Conservation (phyloP, 306 rosid species). For the Canavalia gladiata region DNA sequence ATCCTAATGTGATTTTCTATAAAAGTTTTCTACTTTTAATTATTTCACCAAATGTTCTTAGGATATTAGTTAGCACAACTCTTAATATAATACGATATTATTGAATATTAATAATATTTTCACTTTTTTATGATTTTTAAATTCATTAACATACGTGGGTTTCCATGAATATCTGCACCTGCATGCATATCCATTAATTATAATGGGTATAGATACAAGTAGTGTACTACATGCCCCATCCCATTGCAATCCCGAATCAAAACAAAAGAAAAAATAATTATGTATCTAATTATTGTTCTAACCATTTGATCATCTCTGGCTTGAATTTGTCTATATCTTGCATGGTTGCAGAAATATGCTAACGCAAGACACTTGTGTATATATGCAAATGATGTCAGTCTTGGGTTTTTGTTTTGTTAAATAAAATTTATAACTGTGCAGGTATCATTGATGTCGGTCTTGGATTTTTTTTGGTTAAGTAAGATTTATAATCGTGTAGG, state of each 20-base stretch:
- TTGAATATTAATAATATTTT: too few relatives aligned
- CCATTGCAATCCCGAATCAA: neutral
- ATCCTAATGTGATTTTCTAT: too few relatives aligned
- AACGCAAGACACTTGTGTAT: neutral
- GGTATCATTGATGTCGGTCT: constrained; percentile 59
- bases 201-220: too few relatives aligned
- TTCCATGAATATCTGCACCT: too few relatives aligned
- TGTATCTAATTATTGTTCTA: neutral
- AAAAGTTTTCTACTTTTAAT: too few relatives aligned
- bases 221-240: too few relatives aligned
- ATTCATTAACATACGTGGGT: too few relatives aligned
- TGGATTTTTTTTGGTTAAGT: neutral
- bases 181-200: too few relatives aligned
- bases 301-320: constrained; percentile 19
- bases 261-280: neutral
- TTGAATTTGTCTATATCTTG: neutral
- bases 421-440: constrained; percentile 42
- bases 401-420: neutral
- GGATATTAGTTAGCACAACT: too few relatives aligned
- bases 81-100: too few relatives aligned
- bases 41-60: too few relatives aligned
- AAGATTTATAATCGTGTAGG: constrained; percentile 56
- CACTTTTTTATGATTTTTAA: too few relatives aligned
- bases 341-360: constrained; percentile 22
- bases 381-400: neutral